Conservation (phyloP, 1,284 basidiomycete genomes). For the Pascua guehoae region DNA sequence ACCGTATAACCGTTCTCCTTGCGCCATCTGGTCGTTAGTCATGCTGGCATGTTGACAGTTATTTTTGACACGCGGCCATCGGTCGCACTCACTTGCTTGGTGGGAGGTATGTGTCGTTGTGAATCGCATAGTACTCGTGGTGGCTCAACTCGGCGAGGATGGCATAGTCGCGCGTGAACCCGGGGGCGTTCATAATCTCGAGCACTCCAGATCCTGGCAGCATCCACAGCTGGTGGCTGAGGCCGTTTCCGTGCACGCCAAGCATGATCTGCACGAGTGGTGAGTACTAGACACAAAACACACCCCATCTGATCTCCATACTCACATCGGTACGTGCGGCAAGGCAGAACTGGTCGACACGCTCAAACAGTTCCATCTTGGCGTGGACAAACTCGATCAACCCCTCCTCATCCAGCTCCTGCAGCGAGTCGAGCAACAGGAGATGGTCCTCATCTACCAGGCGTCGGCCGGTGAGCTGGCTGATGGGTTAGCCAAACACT, state of each 20-base stretch:
- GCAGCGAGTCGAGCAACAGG: constrained; percentile 18
- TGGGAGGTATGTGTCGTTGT: constrained; percentile 24
- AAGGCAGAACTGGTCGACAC: constrained; percentile 25
- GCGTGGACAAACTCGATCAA: constrained; percentile 27
- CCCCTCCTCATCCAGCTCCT: constrained; percentile 18
- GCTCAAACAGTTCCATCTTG: constrained; percentile 19
- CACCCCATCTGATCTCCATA: constrained; percentile 2
- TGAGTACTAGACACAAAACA: background rate
- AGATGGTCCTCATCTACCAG: constrained; percentile 17
- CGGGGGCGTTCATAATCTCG: constrained; percentile 46
- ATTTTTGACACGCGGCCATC: too few relatives aligned
- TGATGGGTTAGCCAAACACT: background rate
- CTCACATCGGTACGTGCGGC: constrained; percentile 23
- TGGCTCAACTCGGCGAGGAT: constrained; percentile 23
- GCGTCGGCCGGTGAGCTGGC: constrained; percentile 22
- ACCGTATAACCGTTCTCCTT: constrained; percentile 19
- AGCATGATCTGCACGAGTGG: constrained; percentile 56
- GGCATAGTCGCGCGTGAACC: constrained; percentile 46
- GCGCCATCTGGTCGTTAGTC: constrained; percentile 3
- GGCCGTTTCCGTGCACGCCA: constrained; percentile 72
- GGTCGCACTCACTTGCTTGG: background rate
- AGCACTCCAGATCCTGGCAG: constrained; percentile 46
- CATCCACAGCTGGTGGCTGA: constrained; percentile 55
- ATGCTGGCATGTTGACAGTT: too few relatives aligned
- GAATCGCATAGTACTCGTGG: constrained; percentile 29